These are phyloP conservation scores for Plasmodium vinckei DNA, from an alignment of 169 alveolate genomes.

Conservation along the genomic window DNA sequence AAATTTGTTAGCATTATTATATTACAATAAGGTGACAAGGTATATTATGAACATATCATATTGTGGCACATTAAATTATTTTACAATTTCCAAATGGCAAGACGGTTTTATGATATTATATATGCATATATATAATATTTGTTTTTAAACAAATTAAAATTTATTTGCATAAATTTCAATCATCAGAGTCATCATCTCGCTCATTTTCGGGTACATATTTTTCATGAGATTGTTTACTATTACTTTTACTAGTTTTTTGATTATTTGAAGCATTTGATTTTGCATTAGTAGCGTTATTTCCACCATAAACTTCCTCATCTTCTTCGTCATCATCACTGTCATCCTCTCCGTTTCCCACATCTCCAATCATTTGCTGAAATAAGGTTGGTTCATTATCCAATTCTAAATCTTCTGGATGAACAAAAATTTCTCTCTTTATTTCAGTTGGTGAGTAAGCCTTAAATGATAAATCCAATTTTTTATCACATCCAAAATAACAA, in stretches of 20 bases:
- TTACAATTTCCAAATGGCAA: too few species aligned
- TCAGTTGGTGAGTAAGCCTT: slow-evolving; percentile 79
- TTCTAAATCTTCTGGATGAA: slow-evolving; percentile 90
- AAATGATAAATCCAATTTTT: slow-evolving; percentile 77
- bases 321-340: slow-evolving; percentile 88
- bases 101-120: too few species aligned
- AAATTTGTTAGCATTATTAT: too few species aligned
- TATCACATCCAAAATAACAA: slow-evolving; percentile 88
- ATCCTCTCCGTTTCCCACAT: slow-evolving; percentile 80
- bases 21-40: too few species aligned
- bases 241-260: not conserved
- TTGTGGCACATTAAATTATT: too few species aligned
- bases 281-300: not conserved
- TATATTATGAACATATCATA: too few species aligned
- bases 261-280: not conserved
- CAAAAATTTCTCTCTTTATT: slow-evolving; percentile 80
- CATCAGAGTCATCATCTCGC: slow-evolving; percentile 45
- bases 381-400: slow-evolving; percentile 90
- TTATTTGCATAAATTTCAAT: not conserved
- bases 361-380: slow-evolving; percentile 88
- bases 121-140: too few species aligned
- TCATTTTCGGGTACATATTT: slow-evolving; percentile 62
- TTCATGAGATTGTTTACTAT: slow-evolving; percentile 11
- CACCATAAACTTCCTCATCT: slow-evolving; percentile 55
- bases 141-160: not conserved